Evolutionary conservation across 2,329 filamentous ascomycete species (phyloP), one percentile per base, ranked within the genome.

Genomic region (Elsinoe batatas): DNA sequence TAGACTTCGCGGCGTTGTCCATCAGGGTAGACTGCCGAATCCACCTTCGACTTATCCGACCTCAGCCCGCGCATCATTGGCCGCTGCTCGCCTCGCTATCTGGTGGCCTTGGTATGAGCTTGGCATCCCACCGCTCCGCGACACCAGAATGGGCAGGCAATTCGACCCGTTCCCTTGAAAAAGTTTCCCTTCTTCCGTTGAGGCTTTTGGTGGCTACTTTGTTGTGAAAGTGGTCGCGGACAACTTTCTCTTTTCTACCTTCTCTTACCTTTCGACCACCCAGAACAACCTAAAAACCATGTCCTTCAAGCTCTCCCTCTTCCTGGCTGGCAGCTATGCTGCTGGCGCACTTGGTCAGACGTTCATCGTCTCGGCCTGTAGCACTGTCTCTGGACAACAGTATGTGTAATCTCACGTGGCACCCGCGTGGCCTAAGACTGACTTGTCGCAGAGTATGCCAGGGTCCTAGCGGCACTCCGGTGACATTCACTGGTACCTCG

Each of bases 111-210:
- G 47, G 47, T 20, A 15, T 36, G 32, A 38, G 32, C 47, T 51
- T 51, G 47, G 47, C 47, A 51, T 51, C 35, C 47, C 47, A 38
- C 47, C 18, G 35, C 47, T 32, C 32, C 44, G 26, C 47, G 47
- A 38, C 32, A 51, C 47, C 47, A 38, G 32, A 35, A 51, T 51
- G 47, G 47, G 47, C 47, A 51, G 47, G 47, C 47, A 38, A 51
- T 33, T 22, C 32, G 11, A 38, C 32, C 47, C 35, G 47, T n/a
- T 11, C 33, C 32, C 17, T 51, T n/a, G 36, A 18, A 51, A 51
- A 51, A 51, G 35, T 38, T 30, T 26, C 32, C 20, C 47, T 36
- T 20, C 17, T 37, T 32, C 46, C 46, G 6, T 32, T 50, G 32
- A 36, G 36, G 33, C 33, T 26, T 44, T 13, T 2, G 3, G 7